Percentiles rank a stretch among this genome's conserved stretches.
phyloP scores from a whole-genome alignment of 2,329 filamentous ascomycete genomes.

The Aspergillus sp. region DNA sequence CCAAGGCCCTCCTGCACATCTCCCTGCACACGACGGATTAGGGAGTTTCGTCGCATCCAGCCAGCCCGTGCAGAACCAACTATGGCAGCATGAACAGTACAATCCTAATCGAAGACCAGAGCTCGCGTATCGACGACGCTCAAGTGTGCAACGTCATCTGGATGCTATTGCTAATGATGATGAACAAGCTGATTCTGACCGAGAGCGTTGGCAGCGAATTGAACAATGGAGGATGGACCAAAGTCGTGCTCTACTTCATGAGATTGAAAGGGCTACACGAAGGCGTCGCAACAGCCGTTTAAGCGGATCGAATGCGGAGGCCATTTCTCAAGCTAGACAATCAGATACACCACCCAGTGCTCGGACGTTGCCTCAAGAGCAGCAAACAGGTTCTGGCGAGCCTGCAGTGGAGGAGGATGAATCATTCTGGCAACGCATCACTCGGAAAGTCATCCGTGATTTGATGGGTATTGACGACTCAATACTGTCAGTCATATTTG shows the following conservation, averaged over 20 bases:
- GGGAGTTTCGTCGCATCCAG: conserved; percentile 74
- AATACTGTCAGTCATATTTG: conserved; percentile 80
- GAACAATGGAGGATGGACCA: conserved; percentile 92
- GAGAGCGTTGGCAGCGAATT: conserved; percentile 78
- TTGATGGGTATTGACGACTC: conserved; percentile 88
- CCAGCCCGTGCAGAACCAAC: conserved; percentile 70
- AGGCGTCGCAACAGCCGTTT: conserved; percentile 51
- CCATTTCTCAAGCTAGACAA: conserved; percentile 17
- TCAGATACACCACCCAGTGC: conserved; percentile 20
- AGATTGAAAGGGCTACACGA: conserved; percentile 83
- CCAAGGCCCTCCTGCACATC: conserved; percentile 64
- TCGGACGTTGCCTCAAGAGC: conserved; percentile 56
- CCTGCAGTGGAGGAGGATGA: conserved; percentile 54
- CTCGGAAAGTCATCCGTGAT: conserved; percentile 81
- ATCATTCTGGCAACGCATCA: conserved; percentile 77
- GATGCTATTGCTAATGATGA: conserved; percentile 59
- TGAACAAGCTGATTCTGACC: conserved; percentile 59
- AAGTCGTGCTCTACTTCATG: conserved; percentile 77
- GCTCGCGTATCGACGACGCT: conserved; percentile 50
- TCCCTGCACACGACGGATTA: conserved; percentile 90
- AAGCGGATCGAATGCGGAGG: conserved; percentile 21
- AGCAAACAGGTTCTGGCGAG: conserved; percentile 40
- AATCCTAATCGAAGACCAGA: conserved; percentile 66
- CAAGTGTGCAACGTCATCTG: conserved; percentile 58
- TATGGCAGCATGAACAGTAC: conserved; percentile 86